Base-by-base conservation (phyloP, 352 stramenopile species). In the Pythium folliculosum region DNA sequence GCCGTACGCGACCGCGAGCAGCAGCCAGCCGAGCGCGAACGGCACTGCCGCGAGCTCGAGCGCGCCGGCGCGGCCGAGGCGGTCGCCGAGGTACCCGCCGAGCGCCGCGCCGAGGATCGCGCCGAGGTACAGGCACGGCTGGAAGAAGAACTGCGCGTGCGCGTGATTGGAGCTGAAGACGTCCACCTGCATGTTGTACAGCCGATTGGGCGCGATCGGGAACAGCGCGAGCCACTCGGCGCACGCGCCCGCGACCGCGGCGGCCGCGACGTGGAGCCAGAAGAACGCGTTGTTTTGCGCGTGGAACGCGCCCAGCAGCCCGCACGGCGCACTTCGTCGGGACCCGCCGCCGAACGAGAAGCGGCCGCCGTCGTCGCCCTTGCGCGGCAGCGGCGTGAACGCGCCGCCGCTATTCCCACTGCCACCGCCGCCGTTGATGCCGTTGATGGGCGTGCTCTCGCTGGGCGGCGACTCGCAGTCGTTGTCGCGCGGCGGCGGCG, bases 171-270 rank as follows among this genome's bases (percentile, higher is more conserved):
- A 82, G 73, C 72, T 78, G 65, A 94, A 94, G 17, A 92, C 77
- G 62, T 94, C 84, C 52, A 94, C 82, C 67, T 94, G 84, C 72
- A 94, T 92, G 68, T 92, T 90, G 75, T 94, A 94, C 12, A 94
- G 77, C 9, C 84, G 70, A 30, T 61, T 77, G 12, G 86, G 82
- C 14, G 82, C 80, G 54, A 94, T 78, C 40, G 86, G 86, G 73
- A 92, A 94, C 44, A 91, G 74, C 52, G 70, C 65, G 23, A 88
- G 55, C 86, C 86, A 94, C 16, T 72, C 72, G 63, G 65, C 77
- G 21, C 76, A 79, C 16, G 90, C 48, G 21, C 76, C 77, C 0
- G 81, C 74, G 7, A 78, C 54, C 10, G 78, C 76, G 51, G 90
- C 72, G 16, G 83, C 78, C 0, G 75, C 47, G 17, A 92, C 63